Base-by-base conservation (phyloP, 2,329 filamentous ascomycete genomes). In the Alternaria infectoria region DNA sequence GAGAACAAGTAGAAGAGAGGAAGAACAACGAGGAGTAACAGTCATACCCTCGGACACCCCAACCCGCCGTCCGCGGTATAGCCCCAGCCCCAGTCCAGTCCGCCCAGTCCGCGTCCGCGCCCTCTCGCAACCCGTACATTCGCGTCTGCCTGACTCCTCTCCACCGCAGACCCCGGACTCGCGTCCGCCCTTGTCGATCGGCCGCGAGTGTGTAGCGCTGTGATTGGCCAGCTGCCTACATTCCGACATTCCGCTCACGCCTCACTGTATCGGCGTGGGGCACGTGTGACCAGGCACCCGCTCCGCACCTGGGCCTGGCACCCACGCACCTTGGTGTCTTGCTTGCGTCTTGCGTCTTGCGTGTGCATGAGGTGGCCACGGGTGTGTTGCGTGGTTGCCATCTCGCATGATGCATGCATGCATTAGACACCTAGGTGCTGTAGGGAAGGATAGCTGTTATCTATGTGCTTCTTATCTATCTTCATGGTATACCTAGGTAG, bases 271-370 rank as follows among this genome's bases (percentile, higher is more conserved):
- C 54, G 55, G 36, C 59, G 62, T 63, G 66, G 26, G 44, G 47
- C 49, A 67, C 66, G 57, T 61, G 66, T 62, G 52, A 59, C 63
- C 63, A 66, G 62, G 60, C 59, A 63, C 60, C 57, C 28, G 40
- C 55, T 36, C 46, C 30, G 15, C 36, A 44, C 36, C 36, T 40
- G 23, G 23, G 6, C 23, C 23, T 25, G 23, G 25, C 25, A 25
- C 36, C 36, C n/a, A n/a, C n/a, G n/a, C n/a, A n/a, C n/a, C n/a
- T n/a, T n/a, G n/a, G n/a, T n/a, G n/a, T n/a, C n/a, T n/a, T n/a
- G n/a, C n/a, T n/a, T n/a, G 36, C 17, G 36, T 40, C 36, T 36
- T 36, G 32, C 32, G 32, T n/a, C 32, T 40, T 40, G 36, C 36
- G 36, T 40, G n/a, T 21, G 17, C 30, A 28, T 40, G 25, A 55